phyloP scores from a whole-genome alignment of 768 basidiomycete genomes.

The Serpula lacrymans region DNA sequence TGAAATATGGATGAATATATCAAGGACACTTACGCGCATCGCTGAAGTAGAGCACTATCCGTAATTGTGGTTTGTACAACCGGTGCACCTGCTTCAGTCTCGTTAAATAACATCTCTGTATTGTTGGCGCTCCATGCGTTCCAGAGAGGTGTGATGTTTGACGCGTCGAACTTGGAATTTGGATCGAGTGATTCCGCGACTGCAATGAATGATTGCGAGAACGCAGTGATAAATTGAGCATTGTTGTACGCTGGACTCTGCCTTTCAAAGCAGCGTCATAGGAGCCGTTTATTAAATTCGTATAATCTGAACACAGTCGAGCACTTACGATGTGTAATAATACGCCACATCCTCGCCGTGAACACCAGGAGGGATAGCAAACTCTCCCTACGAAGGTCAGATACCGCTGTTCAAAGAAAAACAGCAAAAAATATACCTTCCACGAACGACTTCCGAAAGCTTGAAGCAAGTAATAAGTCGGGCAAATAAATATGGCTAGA shows the following conservation, averaged over 20 bases:
- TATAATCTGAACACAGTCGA: not conserved
- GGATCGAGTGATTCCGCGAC: constrained; percentile 5
- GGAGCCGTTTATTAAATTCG: too few species aligned
- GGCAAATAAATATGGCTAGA: constrained; percentile 8
- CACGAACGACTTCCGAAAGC: constrained; percentile 1
- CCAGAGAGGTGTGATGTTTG: constrained; percentile 2
- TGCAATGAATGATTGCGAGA: constrained; percentile 5
- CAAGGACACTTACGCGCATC: constrained; percentile 31
- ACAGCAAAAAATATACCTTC: not conserved
- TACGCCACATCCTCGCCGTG: constrained; percentile 7
- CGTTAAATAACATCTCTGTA: constrained; percentile 8
- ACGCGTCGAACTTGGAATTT: not conserved
- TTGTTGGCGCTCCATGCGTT: not conserved
- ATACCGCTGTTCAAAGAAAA: not conserved
- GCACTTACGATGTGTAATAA: constrained; percentile 4
- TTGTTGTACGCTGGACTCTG: constrained; percentile 1
- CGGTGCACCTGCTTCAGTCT: constrained; percentile 17
- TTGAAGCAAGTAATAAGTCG: constrained; percentile 6
- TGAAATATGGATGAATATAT: too few species aligned
- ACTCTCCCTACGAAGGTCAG: constrained; percentile 2
- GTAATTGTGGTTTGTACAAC: constrained; percentile 30
- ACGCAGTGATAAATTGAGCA: constrained; percentile 2
- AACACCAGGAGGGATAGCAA: constrained; percentile 6
- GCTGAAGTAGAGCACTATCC: constrained; percentile 26
- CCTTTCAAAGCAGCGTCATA: not conserved